Percentiles rank a stretch among this genome's conserved stretches.
Conservation (phyloP, 2,329 filamentous ascomycete species). For the Orbilia quercus region DNA sequence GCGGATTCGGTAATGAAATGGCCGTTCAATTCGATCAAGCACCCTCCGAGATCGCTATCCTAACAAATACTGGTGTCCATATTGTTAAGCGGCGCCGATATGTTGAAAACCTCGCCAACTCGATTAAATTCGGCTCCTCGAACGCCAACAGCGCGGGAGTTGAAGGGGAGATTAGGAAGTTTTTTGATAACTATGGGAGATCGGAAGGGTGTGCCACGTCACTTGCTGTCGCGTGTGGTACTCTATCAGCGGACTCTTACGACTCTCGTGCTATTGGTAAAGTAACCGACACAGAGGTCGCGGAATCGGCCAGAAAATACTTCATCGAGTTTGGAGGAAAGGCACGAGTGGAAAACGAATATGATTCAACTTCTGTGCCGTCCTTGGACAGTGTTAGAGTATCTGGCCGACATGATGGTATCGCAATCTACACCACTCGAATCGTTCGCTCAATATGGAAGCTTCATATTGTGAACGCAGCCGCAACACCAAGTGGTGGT, state of each 20-base stretch:
- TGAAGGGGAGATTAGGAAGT: slow-evolving; percentile 82
- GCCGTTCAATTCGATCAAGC: slow-evolving; percentile 93
- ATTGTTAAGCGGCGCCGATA: slow-evolving; percentile 83
- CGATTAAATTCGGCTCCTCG: slow-evolving; percentile 77
- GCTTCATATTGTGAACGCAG: slow-evolving; percentile 73
- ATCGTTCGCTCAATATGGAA: slow-evolving; percentile 92
- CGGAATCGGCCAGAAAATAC: slow-evolving; percentile 83
- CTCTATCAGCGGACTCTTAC: slow-evolving; percentile 63
- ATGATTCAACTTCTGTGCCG: slow-evolving; percentile 58
- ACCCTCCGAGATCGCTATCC: slow-evolving; percentile 83
- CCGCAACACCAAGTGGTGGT: slow-evolving; percentile 69
- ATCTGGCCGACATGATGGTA: slow-evolving; percentile 87
- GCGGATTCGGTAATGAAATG: slow-evolving; percentile 92
- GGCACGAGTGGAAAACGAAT: slow-evolving; percentile 77
- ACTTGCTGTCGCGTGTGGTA: slow-evolving; percentile 91
- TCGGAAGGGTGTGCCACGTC: slow-evolving; percentile 90
- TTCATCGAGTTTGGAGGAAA: slow-evolving; percentile 95
- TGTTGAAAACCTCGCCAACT: slow-evolving; percentile 89
- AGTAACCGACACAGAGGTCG: slow-evolving; percentile 83
- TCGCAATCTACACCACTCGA: slow-evolving; percentile 86
- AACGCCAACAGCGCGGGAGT: slow-evolving; percentile 74
- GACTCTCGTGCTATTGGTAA: slow-evolving; percentile 74
- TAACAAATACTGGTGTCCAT: slow-evolving; percentile 91
- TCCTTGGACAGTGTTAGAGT: slow-evolving; percentile 78
- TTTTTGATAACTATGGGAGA: slow-evolving; percentile 86